These are phyloP conservation scores for Hericium rajendrae DNA, from an alignment of 768 basidiomycete genomes.

Conservation along the genomic window DNA sequence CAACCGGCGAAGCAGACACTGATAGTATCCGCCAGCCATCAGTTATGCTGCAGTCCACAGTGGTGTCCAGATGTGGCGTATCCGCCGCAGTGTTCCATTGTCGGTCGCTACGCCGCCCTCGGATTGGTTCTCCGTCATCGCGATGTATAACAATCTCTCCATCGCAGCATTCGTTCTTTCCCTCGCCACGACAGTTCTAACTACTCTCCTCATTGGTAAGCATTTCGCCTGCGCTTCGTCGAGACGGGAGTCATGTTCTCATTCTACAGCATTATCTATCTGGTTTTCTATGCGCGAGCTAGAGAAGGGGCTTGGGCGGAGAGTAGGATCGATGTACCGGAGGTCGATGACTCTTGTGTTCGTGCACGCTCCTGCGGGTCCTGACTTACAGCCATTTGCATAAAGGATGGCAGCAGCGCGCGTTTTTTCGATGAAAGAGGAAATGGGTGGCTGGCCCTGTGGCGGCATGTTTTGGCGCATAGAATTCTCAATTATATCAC, in stretches of 20 bases:
- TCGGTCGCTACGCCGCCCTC: neutral
- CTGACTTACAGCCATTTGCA: too few species aligned
- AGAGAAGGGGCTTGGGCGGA: neutral
- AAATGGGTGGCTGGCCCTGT: too few species aligned
- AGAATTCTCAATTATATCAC: too few species aligned
- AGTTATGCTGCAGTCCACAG: neutral
- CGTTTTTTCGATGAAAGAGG: too few species aligned
- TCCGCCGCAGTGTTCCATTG: neutral
- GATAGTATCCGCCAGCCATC: neutral
- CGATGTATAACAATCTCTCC: neutral
- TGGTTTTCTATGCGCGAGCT: neutral
- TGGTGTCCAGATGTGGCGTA: neutral
- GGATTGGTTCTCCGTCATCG: neutral
- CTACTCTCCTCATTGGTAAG: neutral
- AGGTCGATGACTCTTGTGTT: neutral
- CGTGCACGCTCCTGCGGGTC: neutral
- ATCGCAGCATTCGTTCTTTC: neutral
- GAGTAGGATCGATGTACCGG: neutral
- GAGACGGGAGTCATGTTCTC: neutral
- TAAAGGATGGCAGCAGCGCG: too few species aligned
- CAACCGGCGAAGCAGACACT: neutral
- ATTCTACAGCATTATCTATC: neutral
- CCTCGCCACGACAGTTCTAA: neutral
- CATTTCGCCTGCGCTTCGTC: neutral
- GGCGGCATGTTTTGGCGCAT: too few species aligned